These are phyloP conservation scores for Saprolegnia diclina DNA, from an alignment of 352 stramenopile species.

Conservation along the genomic window DNA sequence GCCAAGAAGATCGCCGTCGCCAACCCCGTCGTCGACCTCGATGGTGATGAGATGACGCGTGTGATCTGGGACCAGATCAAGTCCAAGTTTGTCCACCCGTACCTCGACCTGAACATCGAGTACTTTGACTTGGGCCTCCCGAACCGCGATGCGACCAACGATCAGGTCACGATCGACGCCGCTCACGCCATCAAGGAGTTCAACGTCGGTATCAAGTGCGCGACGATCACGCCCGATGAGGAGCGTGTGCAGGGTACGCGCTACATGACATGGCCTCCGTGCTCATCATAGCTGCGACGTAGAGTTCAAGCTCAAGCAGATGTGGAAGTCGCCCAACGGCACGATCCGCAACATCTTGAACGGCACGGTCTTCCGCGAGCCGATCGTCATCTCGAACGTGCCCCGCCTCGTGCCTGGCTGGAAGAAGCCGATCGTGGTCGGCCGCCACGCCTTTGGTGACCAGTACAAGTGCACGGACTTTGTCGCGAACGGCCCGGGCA, in stretches of 20 bases:
- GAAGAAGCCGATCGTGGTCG: constrained; percentile 84
- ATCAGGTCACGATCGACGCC: constrained; percentile 75
- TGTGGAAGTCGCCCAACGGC: constrained; percentile 79
- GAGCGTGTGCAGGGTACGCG: constrained; percentile 47
- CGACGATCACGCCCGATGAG: constrained; percentile 86
- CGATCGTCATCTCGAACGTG: constrained; percentile 83
- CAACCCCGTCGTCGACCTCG: constrained; percentile 80
- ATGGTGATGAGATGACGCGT: constrained; percentile 85
- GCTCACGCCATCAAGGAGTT: constrained; percentile 69
- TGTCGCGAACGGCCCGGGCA: constrained; percentile 54
- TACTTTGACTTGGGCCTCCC: constrained; percentile 80
- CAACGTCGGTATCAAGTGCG: constrained; percentile 85
- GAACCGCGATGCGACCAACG: constrained; percentile 76
- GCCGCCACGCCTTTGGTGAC: constrained; percentile 83
- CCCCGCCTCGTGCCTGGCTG: constrained; percentile 80
- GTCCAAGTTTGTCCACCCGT: constrained; percentile 72
- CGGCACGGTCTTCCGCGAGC: constrained; percentile 86
- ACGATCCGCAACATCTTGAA: constrained; percentile 81
- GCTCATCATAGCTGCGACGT: not conserved
- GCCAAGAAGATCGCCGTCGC: constrained; percentile 65
- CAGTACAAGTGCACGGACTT: constrained; percentile 86
- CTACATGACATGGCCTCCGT: not conserved
- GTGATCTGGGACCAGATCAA: constrained; percentile 63
- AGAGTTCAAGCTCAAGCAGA: constrained; percentile 82
- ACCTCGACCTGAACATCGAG: constrained; percentile 78